Base-by-base conservation (phyloP, 2,329 filamentous ascomycete species). In the Cyclaneusma minus region DNA sequence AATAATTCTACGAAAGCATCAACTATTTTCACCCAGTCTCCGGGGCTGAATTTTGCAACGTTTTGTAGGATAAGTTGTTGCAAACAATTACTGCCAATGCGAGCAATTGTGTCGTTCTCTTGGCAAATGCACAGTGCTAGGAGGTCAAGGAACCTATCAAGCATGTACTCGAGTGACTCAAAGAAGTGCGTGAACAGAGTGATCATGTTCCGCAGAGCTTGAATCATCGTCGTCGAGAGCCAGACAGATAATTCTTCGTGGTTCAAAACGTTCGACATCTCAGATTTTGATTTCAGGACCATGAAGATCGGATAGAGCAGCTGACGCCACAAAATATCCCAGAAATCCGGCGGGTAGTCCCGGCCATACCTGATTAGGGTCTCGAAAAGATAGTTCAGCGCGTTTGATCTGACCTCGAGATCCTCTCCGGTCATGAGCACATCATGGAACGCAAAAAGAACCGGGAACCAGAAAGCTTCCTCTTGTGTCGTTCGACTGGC, bases 351-450 rank as follows among this genome's bases (percentile, higher is more conserved):
- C 3, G 87, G 84, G 43, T 94, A 99, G 39, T 83, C 80, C 11
- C 82, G 80, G 18, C 91, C 89, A 40, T 95, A 89, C 35, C 71
- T 73, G 31, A 93, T 75, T 5, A 99, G 62, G 0, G 84, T 84
- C 32, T 95, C 87, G 42, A 99, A 99, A 34, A 98, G 83, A 51
- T 95, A 98, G 40, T 85, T 92, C 21, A 98, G 62, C 3, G 91
- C 89, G 52, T 70, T 74, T 2, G 70, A 94, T 31, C 89, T 77
- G 21, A 95, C 89, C 53, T 99, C 89, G 11, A 99, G 64, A 48
- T 99, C 89, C 51, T 98, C 91, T 3, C 91, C 89, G 2, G 89
- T 98, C 89, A 99, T 99, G 24, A 99, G 59, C 13, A 98, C 85
- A 49, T 98, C 89, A 48, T 99, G 89, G 60, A 98, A 98, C 3